phyloP scores from a whole-genome alignment of 179 eudicot species.

The Nepenthes alata region DNA sequence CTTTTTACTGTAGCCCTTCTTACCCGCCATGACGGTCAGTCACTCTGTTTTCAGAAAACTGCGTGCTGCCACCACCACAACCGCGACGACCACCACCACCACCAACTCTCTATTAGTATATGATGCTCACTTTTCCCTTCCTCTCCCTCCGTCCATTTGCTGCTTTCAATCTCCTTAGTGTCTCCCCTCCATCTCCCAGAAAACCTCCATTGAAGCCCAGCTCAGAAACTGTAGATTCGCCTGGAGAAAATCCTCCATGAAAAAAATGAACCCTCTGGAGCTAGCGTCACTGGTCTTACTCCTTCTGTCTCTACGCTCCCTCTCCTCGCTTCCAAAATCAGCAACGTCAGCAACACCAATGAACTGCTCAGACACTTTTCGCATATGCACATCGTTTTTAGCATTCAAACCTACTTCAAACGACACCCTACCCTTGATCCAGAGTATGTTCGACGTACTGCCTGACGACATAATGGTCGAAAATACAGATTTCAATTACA shows the following conservation, averaged over 20 bases:
- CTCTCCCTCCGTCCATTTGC: conserved; percentile 1
- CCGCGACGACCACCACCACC: conserved; percentile 3
- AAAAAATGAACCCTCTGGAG: conserved; percentile 16
- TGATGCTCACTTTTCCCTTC: neutral
- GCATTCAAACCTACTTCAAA: conserved; percentile 50
- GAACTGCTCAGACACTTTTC: conserved; percentile 58
- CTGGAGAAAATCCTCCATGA: neutral
- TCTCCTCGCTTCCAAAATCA: conserved; percentile 1
- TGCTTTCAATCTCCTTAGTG: conserved; percentile 2
- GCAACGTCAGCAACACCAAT: conserved; percentile 31
- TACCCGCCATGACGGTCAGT: neutral
- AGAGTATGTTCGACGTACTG: conserved; percentile 83
- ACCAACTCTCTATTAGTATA: neutral
- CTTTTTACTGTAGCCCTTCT: neutral
- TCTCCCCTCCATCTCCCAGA: neutral
- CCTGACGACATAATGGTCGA: conserved; percentile 54
- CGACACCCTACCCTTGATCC: conserved; percentile 40
- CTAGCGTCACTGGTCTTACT: neutral
- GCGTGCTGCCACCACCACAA: conserved; percentile 3
- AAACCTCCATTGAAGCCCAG: neutral
- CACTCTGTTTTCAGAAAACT: neutral
- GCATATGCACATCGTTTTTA: conserved; percentile 68
- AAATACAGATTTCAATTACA: conserved; percentile 36
- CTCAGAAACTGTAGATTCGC: neutral
- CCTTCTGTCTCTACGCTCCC: conserved; percentile 7